These are phyloP conservation scores for Populus tremula DNA, from an alignment of 345 rosid species.

Conservation along the genomic window DNA sequence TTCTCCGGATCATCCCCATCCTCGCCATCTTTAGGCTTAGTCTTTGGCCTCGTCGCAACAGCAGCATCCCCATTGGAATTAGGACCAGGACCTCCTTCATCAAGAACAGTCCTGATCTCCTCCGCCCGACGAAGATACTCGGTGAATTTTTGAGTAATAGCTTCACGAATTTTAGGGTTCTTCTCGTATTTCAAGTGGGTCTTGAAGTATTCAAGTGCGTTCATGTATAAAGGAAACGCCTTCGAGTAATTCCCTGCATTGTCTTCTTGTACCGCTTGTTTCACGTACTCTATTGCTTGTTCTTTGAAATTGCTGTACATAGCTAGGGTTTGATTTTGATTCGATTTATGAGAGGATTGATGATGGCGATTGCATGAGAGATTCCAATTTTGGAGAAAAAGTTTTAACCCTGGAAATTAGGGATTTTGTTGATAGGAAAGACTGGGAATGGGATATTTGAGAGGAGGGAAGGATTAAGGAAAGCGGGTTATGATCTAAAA, in stretches of 20 bases:
- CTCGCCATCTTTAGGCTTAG: constrained; percentile 77
- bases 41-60: constrained; percentile 66
- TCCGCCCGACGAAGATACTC: constrained; percentile 95
- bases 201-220: constrained; percentile 92
- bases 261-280: constrained; percentile 85
- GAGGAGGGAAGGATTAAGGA: neutral
- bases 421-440: neutral
- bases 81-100: constrained; percentile 77
- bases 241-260: constrained; percentile 86
- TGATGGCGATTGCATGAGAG: neutral
- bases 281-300: constrained; percentile 91
- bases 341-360: neutral
- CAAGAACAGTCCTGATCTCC: constrained; percentile 90
- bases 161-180: constrained; percentile 84
- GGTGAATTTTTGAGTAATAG: constrained; percentile 74
- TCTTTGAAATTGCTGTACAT: constrained; percentile 98
- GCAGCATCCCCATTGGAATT: constrained; percentile 72
- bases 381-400: neutral
- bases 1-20: constrained; percentile 86
- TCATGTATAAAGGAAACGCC: constrained; percentile 87
- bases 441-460: neutral
- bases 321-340: neutral
- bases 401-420: neutral
- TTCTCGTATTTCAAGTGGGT: constrained; percentile 95
- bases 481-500: too few relatives aligned